Evolutionary conservation across 495 filamentous ascomycete species (phyloP), one percentile per base, ranked within the genome.

Genomic region (Glonium stellatum): DNA sequence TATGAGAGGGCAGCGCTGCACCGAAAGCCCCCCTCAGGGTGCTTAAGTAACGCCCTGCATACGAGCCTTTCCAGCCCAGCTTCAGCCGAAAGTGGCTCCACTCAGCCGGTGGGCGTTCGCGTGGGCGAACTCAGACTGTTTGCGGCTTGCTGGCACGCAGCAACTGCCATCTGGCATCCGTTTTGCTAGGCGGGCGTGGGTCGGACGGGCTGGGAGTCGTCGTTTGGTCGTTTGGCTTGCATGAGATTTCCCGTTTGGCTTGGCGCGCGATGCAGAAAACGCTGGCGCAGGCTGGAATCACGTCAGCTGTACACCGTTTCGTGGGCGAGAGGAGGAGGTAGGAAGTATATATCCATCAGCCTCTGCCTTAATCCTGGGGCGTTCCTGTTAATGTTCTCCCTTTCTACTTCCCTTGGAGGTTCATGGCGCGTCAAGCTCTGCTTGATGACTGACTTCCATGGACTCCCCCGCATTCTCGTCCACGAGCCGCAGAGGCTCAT

Each of bases 221-320:
- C 13, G 18, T 4, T 44, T 15, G 39, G 39, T 44, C 39, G 39
- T 44, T 44, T 44, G 10, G 39, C 39, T 44, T 44, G 39, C 39
- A 44, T 44, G 39, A 44, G 39, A 44, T 44, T 13, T 18, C 12
- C 18, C 12, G 39, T 44, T 44, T 44, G 12, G 18, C 39, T 44
- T 44, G 39, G 39, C 39, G 18, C 39, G 39, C 39, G 39, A 44
- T 44, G 39, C 18, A 18, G 18, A 44, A 18, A 18, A 44, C 18
- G 48, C 23, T 25, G 48, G 48, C 48, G 48, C 48, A 27, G 23
- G 48, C 48, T 8, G 23, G 13, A 51, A 27, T 23, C 48, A 51
- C 48, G 48, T 51, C 48, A 51, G 48, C 48, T 31, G 48, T 51
- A 51, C 48, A 51, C 48, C 48, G 48, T 31, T 44, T 44, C 39